Base-by-base conservation (phyloP, 176 grass and related monocot species). In the Carex pumila region DNA sequence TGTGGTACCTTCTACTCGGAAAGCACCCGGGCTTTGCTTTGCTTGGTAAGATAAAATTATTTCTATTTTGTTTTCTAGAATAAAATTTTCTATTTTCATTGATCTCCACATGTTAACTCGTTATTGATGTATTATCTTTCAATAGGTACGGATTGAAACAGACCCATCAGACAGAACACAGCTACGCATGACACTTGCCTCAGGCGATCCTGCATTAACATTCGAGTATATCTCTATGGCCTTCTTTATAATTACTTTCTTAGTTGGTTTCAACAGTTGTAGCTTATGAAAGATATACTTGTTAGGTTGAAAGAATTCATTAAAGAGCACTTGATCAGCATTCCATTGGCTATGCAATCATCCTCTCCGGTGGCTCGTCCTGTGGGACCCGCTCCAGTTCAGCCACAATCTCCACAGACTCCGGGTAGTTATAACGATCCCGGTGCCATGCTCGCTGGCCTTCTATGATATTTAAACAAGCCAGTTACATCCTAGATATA, bases 161-260 rank as follows among this genome's bases (percentile, higher is more conserved):
- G 96, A 99, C 86, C 93, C 96, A 78, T 89, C 94, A 66, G 96
- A 99, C 71, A 93, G 96, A 90, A 95, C 89, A 43, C 96, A 99
- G 66, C 93, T 99, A 76, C 89, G 96, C 79, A 89, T 99, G 65
- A 99, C 96, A 39, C 74, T 95, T 62, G 93, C 89, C 70, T 95
- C 96, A 10, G 96, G 96, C 83, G 93, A 99, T 90, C 96, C 92
- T 67, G 62, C 83, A 71, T 89, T 99, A 90, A 99, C 96, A 86
- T 95, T 91, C 12, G 96, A 98, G 96, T 98, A 95, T 50, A 64
- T 54, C 50, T 83, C 13, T 25, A 54, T 56, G 50, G 73, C 52
- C 58, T 87, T 73, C 55, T 25, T 45, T 61, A 80, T 39, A 39
- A 39, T 84, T 59, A 75, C 3, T 74, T 73, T 61, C 53, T 52